phyloP scores from a whole-genome alignment of 345 rosid genomes.

The Camelina neglecta region DNA sequence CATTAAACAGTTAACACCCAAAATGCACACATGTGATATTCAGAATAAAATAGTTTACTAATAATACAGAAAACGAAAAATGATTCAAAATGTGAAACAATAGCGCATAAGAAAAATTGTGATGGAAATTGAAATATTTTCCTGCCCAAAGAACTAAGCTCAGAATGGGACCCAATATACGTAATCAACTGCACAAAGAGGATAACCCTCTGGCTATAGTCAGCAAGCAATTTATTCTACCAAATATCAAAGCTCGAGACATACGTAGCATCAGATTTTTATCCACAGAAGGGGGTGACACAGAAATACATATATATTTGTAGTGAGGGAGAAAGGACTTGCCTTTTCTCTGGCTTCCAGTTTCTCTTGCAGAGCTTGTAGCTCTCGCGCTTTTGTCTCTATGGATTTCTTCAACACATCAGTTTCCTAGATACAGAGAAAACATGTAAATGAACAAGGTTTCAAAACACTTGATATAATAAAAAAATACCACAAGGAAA shows the following conservation, averaged over 20 bases:
- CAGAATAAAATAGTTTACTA: not conserved
- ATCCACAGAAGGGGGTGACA: slow-evolving; percentile 1
- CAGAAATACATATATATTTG: not conserved
- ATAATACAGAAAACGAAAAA: not conserved
- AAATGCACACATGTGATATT: slow-evolving; percentile 18
- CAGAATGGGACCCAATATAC: slow-evolving; percentile 7
- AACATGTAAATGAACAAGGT: slow-evolving; percentile 33
- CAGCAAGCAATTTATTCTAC: slow-evolving; percentile 8
- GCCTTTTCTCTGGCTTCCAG: slow-evolving; percentile 85
- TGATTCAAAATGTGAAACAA: not conserved
- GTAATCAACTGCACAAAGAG: slow-evolving; percentile 9
- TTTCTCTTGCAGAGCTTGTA: slow-evolving; percentile 67
- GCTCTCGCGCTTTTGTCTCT: slow-evolving; percentile 69
- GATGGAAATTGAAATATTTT: not conserved
- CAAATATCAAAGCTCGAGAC: not conserved
- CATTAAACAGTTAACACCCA: slow-evolving; percentile 25
- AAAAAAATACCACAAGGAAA: slow-evolving; percentile 10
- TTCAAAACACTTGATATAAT: not conserved
- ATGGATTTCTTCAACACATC: slow-evolving; percentile 60
- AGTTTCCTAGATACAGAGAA: slow-evolving; percentile 59
- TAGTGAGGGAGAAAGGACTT: slow-evolving; percentile 31
- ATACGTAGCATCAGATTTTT: not conserved
- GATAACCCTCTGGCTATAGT: not conserved
- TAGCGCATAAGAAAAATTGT: not conserved
- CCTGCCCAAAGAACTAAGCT: not conserved